These are phyloP conservation scores for Sphaerulina populicola DNA, from an alignment of 2,329 filamentous ascomycete species.

Conservation along the genomic window DNA sequence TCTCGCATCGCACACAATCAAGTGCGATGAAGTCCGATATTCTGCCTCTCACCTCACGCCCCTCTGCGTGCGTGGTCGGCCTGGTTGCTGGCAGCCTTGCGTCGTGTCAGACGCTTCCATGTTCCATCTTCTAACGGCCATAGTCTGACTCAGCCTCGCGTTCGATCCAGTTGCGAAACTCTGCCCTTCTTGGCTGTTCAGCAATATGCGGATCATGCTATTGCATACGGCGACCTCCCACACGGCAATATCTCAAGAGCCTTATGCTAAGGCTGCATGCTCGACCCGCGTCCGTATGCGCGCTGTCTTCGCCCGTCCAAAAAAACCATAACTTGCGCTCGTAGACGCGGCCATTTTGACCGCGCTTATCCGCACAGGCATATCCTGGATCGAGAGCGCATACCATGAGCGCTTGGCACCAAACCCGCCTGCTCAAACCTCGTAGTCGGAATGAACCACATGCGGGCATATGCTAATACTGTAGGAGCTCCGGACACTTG, in stretches of 20 bases:
- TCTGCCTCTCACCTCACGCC: neutral
- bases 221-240: conserved; percentile 7
- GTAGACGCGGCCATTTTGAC: neutral
- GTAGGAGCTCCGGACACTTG: conserved; percentile 1
- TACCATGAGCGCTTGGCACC: conserved; percentile 3
- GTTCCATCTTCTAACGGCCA: conserved; percentile 7
- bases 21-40: too few relatives aligned
- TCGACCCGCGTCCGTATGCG: conserved; percentile 9
- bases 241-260: neutral
- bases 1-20: conserved; percentile 3
- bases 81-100: neutral
- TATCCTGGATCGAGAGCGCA: conserved; percentile 10
- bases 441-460: too few relatives aligned
- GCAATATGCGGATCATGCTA: conserved; percentile 14
- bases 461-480: neutral
- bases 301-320: conserved; percentile 3
- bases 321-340: neutral
- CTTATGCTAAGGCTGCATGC: conserved; percentile 8
- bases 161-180: conserved; percentile 1
- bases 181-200: neutral
- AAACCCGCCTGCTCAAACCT: neutral
- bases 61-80: neutral
- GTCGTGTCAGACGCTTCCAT: conserved; percentile 5
- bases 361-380: conserved; percentile 2
- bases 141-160: conserved; percentile 5